Evolutionary conservation across 2,329 filamentous ascomycete species (phyloP).

Genomic region (Pseudogymnoascus pannorum): DNA sequence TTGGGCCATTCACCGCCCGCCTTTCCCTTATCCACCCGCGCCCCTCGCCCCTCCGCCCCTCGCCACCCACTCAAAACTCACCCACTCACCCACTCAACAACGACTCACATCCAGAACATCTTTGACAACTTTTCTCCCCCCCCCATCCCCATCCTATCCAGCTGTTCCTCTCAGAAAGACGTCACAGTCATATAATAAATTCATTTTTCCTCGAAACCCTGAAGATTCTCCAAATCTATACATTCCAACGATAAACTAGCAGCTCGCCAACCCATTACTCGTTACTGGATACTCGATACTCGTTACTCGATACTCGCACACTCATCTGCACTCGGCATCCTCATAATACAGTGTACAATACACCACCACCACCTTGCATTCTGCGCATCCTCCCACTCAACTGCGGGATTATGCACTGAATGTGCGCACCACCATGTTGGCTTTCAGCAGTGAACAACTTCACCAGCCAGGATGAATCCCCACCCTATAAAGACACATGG

Average conservation of each 20-base stretch:
- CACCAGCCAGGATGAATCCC: constrained; percentile 22
- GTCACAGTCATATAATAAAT: too few relatives aligned
- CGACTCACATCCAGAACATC: not conserved
- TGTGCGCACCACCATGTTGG: constrained; percentile 10
- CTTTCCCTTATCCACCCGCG: constrained; percentile 3
- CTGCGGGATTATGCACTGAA: not conserved
- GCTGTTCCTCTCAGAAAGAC: not conserved
- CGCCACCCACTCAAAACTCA: constrained; percentile 7
- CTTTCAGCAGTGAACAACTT: constrained; percentile 7
- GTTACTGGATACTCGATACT: not conserved
- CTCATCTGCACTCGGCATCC: not conserved
- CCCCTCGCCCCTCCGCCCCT: not conserved
- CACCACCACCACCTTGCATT: not conserved
- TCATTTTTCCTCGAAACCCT: too few relatives aligned
- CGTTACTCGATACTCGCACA: not conserved
- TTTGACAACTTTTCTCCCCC: not conserved
- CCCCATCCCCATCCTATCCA: too few relatives aligned
- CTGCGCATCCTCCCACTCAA: not conserved
- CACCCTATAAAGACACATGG: constrained; percentile 13
- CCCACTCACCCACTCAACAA: constrained; percentile 6
- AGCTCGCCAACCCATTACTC: too few relatives aligned
- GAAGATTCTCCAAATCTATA: too few relatives aligned
- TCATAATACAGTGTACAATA: not conserved
- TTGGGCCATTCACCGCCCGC: constrained; percentile 7
- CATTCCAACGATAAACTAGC: too few relatives aligned